phyloP scores from a whole-genome alignment of 352 stramenopile genomes.

The Phytophthora ohioensis region DNA sequence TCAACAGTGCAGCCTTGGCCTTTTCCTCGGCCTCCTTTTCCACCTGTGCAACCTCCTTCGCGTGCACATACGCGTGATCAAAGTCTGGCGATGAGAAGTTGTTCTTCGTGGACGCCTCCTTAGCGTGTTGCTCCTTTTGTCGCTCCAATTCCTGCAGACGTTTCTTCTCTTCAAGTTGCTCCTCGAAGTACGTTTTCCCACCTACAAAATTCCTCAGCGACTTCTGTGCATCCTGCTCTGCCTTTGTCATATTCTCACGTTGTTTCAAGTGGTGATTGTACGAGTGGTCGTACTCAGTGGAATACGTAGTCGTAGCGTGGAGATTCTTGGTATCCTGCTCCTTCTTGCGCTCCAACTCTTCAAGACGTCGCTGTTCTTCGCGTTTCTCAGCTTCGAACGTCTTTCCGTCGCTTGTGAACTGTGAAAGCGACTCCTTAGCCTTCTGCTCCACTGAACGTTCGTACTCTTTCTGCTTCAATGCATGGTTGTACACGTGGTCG shows the following conservation, averaged over 20 bases:
- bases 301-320: slow-evolving; percentile 52
- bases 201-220: slow-evolving; percentile 45
- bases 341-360: slow-evolving; percentile 37
- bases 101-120: slow-evolving; percentile 52
- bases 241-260: slow-evolving; percentile 49
- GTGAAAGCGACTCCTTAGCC: slow-evolving; percentile 41
- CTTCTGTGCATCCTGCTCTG: slow-evolving; percentile 52
- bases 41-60: slow-evolving; percentile 56
- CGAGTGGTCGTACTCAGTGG: slow-evolving; percentile 54
- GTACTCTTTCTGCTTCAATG: slow-evolving; percentile 45
- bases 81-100: slow-evolving; percentile 62
- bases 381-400: slow-evolving; percentile 56
- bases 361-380: slow-evolving; percentile 43
- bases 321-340: slow-evolving; percentile 46
- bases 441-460: slow-evolving; percentile 34
- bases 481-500: slow-evolving; percentile 53
- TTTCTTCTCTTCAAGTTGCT: slow-evolving; percentile 71
- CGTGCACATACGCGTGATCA: slow-evolving; percentile 61
- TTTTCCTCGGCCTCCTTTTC: slow-evolving; percentile 68
- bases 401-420: slow-evolving; percentile 49
- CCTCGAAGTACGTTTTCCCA: slow-evolving; percentile 68
- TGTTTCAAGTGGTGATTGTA: slow-evolving; percentile 64
- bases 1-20: slow-evolving; percentile 57
- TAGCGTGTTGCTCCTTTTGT: slow-evolving; percentile 49
- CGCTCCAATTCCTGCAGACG: slow-evolving; percentile 57